Percentiles rank a stretch among this genome's conserved stretches.
These are phyloP conservation scores for Erigeron canadensis DNA, from an alignment of 129 eudicot species.

Conservation along the genomic window DNA sequence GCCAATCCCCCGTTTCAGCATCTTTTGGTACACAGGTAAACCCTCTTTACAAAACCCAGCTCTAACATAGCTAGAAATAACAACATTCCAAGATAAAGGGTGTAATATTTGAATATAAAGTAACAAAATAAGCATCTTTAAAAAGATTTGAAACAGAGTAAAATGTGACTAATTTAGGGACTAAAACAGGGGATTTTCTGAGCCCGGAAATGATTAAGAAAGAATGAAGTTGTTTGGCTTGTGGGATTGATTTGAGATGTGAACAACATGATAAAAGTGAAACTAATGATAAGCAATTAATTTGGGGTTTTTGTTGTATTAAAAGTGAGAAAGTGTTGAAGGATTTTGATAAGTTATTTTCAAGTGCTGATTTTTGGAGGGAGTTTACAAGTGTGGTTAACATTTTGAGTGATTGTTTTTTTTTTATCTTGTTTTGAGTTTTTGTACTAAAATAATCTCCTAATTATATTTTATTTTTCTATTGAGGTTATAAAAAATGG, in stretches of 20 bases:
- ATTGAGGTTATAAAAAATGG: no score
- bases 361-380: constrained; percentile 43
- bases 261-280: constrained; percentile 45
- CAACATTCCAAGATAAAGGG: constrained; percentile 64
- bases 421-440: neutral
- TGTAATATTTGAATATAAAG: constrained; percentile 35
- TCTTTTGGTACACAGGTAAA: constrained; percentile 39
- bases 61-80: constrained; percentile 52
- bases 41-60: constrained; percentile 48
- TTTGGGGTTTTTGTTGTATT: no score
- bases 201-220: constrained; percentile 42
- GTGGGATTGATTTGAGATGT: constrained; percentile 34
- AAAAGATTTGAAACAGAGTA: constrained; percentile 39
- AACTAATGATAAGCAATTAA: constrained; percentile 36
- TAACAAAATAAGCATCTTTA: constrained; percentile 42
- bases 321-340: constrained; percentile 1
- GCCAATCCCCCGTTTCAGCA: constrained; percentile 47
- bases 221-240: constrained; percentile 61
- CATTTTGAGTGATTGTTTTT: constrained; percentile 36
- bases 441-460: no score
- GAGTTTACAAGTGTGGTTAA: constrained; percentile 38
- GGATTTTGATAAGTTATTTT: constrained; percentile 33
- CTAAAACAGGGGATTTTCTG: constrained; percentile 34
- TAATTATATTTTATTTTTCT: no score
- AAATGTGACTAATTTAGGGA: constrained; percentile 49